Percentiles rank a stretch among this genome's conserved stretches.
phyloP scores from a whole-genome alignment of 73 alveolate genomes.

The Breviolum minutum region DNA sequence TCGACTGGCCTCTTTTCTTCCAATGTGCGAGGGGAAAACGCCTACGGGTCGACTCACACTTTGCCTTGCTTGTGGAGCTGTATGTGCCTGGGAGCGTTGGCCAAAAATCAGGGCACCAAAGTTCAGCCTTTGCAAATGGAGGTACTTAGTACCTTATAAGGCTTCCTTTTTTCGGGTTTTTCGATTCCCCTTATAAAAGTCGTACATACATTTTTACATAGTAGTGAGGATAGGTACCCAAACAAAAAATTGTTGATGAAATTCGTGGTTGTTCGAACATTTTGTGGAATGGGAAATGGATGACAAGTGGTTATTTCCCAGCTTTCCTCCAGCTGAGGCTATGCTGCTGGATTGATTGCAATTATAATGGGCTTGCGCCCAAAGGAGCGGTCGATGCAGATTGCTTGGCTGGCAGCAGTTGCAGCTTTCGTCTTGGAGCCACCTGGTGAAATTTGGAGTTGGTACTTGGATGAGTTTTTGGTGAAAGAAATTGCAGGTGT shows the following conservation, averaged over 20 bases:
- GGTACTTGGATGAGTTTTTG: too few species aligned
- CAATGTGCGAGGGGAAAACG: not conserved
- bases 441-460: not conserved
- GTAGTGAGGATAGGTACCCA: not conserved
- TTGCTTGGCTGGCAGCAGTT: conserved; percentile 55
- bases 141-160: too few species aligned
- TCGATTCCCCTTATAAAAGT: too few species aligned
- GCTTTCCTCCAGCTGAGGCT: not conserved
- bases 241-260: not conserved
- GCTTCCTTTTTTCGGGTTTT: too few species aligned
- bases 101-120: too few species aligned
- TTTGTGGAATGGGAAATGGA: not conserved
- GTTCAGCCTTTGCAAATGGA: too few species aligned
- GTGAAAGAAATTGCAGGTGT: too few species aligned
- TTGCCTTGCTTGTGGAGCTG: not conserved
- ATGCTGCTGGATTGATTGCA: not conserved
- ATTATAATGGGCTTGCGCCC: conserved; percentile 44
- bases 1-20: not conserved
- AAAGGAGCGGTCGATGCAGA: conserved; percentile 59
- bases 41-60: not conserved
- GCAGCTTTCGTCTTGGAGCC: conserved; percentile 38
- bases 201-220: not conserved
- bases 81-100: not conserved
- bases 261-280: too few species aligned
- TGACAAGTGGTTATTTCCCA: not conserved